Percentiles rank a stretch among this genome's conserved stretches.
Conservation (phyloP, 805 yeast species). For the Wickerhamomyces canadensis region DNA sequence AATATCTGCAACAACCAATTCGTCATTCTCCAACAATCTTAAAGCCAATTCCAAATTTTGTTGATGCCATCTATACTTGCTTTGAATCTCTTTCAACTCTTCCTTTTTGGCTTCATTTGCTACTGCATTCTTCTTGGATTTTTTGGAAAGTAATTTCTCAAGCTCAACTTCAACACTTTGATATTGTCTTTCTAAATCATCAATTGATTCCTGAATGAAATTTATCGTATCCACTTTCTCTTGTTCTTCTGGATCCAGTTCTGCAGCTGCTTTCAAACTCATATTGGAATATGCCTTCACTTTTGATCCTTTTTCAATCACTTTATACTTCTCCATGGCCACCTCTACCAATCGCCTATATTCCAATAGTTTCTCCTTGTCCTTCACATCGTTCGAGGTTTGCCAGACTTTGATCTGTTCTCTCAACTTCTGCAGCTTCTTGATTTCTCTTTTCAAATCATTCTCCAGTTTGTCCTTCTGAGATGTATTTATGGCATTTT, state of each 20-base stretch:
- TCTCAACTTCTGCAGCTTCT: constrained; percentile 85
- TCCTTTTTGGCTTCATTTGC: constrained; percentile 51
- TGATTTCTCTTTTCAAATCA: constrained; percentile 90
- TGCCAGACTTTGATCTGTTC: constrained; percentile 96
- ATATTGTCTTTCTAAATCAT: constrained; percentile 72
- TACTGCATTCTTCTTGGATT: constrained; percentile 50
- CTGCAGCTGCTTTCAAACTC: constrained; percentile 66
- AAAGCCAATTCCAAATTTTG: constrained; percentile 72
- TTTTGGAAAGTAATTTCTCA: constrained; percentile 46
- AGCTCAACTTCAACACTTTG: constrained; percentile 74
- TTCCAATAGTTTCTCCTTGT: constrained; percentile 74
- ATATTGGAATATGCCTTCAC: constrained; percentile 91
- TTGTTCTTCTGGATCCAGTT: constrained; percentile 68
- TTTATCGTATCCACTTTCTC: constrained; percentile 68
- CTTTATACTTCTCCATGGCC: constrained; percentile 95
- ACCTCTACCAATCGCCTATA: constrained; percentile 62
- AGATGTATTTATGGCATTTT: constrained; percentile 70
- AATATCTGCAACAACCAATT: constrained; percentile 67
- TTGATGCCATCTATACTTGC: constrained; percentile 76
- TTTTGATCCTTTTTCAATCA: constrained; percentile 86
- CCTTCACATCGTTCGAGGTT: constrained; percentile 83
- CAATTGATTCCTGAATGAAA: constrained; percentile 67
- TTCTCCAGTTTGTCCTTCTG: constrained; percentile 89
- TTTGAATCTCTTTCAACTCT: constrained; percentile 55
- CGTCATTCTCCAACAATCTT: constrained; percentile 74